Conservation (phyloP, 345 rosid species). For the Rubroshorea leprosula region DNA sequence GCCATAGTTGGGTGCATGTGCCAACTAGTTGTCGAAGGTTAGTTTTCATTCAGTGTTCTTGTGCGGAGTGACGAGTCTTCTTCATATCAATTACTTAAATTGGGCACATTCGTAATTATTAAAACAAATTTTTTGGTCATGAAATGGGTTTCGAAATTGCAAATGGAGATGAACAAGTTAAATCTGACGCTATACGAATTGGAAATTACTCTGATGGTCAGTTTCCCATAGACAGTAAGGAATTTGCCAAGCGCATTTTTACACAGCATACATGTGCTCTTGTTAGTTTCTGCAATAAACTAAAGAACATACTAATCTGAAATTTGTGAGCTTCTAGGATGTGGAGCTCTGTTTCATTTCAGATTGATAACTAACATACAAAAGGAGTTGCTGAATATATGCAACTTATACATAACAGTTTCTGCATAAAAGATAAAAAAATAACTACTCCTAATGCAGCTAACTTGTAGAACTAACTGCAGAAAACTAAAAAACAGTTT, state of each 20-base stretch:
- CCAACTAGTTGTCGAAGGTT: conserved; percentile 93
- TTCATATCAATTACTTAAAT: background rate
- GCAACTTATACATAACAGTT: too few relatives aligned
- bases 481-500: too few relatives aligned
- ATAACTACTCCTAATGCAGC: too few relatives aligned
- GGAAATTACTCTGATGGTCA: conserved; percentile 64
- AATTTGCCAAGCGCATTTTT: conserved; percentile 85
- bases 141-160: conserved; percentile 49
- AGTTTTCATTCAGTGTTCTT: background rate
- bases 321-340: too few relatives aligned
- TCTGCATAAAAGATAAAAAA: too few relatives aligned
- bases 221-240: conserved; percentile 84
- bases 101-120: background rate
- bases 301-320: too few relatives aligned
- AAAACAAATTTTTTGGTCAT: background rate
- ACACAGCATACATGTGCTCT: conserved; percentile 90
- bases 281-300: too few relatives aligned
- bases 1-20: conserved; percentile 99
- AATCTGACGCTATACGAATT: conserved; percentile 81
- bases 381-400: too few relatives aligned
- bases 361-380: too few relatives aligned
- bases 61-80: too few relatives aligned
- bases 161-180: conserved; percentile 87
- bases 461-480: too few relatives aligned
- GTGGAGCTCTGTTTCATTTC: too few relatives aligned